phyloP scores from a whole-genome alignment of 176 grass and related monocot species.

The Musa troglodytarum region DNA sequence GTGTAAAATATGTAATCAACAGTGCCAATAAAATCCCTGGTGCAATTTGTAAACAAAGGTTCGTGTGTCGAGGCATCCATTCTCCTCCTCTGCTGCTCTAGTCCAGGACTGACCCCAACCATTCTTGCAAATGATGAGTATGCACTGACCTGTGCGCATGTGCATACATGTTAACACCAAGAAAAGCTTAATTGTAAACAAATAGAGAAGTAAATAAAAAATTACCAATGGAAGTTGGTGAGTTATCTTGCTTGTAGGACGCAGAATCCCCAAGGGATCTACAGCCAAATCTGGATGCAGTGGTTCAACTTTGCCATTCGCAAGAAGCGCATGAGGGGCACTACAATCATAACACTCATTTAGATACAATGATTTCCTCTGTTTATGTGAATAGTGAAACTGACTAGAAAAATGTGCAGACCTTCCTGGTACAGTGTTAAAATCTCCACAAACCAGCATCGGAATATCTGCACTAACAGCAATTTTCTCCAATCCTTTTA shows the following conservation, averaged over 20 bases:
- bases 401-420: background rate
- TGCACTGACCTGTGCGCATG: slow-evolving; percentile 66
- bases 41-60: slow-evolving; percentile 96
- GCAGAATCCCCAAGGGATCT: slow-evolving; percentile 88
- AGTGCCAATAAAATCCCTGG: slow-evolving; percentile 91
- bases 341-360: slow-evolving; percentile 30
- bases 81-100: slow-evolving; percentile 90
- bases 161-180: background rate
- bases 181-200: background rate
- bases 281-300: slow-evolving; percentile 86
- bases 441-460: slow-evolving; percentile 99
- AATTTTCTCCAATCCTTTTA: slow-evolving; percentile 99
- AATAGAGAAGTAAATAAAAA: background rate
- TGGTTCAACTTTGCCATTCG: slow-evolving; percentile 87
- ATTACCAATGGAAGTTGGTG: slow-evolving; percentile 96
- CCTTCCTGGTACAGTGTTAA: slow-evolving; percentile 90
- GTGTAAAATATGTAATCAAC: slow-evolving; percentile 99
- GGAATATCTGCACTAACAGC: slow-evolving; percentile 99
- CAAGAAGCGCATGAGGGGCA: slow-evolving; percentile 84
- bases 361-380: background rate
- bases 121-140: slow-evolving; percentile 97
- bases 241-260: slow-evolving; percentile 73
- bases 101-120: slow-evolving; percentile 50
- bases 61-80: slow-evolving; percentile 89
- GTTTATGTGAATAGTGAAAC: background rate